Conservation (phyloP, 768 basidiomycete genomes). For the Collybiopsis luxurians region DNA sequence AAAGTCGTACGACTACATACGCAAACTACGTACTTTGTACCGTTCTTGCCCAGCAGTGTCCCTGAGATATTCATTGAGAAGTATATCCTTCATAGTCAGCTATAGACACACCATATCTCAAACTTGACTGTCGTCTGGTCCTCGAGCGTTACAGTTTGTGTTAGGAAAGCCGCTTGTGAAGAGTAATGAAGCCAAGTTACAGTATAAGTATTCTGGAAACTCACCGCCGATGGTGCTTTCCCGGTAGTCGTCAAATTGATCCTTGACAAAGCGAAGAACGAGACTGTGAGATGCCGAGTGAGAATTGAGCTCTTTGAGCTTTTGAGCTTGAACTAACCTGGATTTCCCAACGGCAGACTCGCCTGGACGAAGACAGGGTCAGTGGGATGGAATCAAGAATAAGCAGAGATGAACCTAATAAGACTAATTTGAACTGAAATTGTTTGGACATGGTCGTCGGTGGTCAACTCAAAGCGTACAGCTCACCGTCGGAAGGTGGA, state of each 20-base stretch:
- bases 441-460: slow-evolving; percentile 78
- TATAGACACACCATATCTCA: slow-evolving; percentile 79
- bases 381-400: not conserved
- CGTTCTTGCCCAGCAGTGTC: slow-evolving; percentile 96
- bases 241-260: slow-evolving; percentile 93
- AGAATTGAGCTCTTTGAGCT: not conserved
- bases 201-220: slow-evolving; percentile 6
- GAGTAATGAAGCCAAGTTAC: slow-evolving; percentile 17
- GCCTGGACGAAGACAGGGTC: slow-evolving; percentile 45
- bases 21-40: slow-evolving; percentile 63
- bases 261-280: slow-evolving; percentile 94
- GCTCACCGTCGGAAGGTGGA: too few species aligned
- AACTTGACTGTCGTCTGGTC: slow-evolving; percentile 94
- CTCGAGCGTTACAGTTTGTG: slow-evolving; percentile 92
- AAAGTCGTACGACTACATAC: slow-evolving; percentile 5
- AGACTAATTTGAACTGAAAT: slow-evolving; percentile 94
- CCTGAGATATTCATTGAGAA: slow-evolving; percentile 40
- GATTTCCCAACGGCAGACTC: slow-evolving; percentile 99
- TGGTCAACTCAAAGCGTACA: not conserved
- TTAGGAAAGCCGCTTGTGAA: slow-evolving; percentile 85
- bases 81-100: slow-evolving; percentile 7
- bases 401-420: slow-evolving; percentile 66
- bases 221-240: slow-evolving; percentile 92
- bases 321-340: slow-evolving; percentile 47
- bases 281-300: slow-evolving; percentile 48